These are phyloP conservation scores for Rhodocollybia butyracea DNA, from an alignment of 768 basidiomycete species.

Conservation along the genomic window DNA sequence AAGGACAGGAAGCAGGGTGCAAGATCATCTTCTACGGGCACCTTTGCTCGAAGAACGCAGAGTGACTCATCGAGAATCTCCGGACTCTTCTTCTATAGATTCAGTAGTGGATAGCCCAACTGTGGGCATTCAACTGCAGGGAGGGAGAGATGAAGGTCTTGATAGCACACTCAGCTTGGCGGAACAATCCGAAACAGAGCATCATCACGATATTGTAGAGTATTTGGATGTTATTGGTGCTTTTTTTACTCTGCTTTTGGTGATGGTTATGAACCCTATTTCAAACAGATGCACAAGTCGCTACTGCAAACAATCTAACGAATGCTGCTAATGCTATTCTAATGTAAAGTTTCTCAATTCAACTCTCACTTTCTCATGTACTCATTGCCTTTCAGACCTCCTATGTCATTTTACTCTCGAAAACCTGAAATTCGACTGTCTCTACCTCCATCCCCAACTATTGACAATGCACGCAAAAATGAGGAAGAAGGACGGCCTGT, in stretches of 20 bases:
- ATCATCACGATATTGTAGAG: conserved; percentile 80
- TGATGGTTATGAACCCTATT: conserved; percentile 6
- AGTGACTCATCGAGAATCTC: no score
- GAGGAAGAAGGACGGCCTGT: conserved; percentile 21
- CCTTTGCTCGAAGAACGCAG: background rate
- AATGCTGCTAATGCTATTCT: conserved; percentile 80
- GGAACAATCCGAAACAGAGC: conserved; percentile 28
- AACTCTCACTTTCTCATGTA: background rate
- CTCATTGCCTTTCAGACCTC: conserved; percentile 45
- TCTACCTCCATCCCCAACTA: conserved; percentile 19
- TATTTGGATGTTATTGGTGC: conserved; percentile 78
- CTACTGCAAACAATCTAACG: conserved; percentile 70
- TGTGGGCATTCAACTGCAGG: conserved; percentile 34
- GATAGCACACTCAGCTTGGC: conserved; percentile 44
- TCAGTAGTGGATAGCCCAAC: conserved; percentile 33
- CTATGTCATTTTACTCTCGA: conserved; percentile 63
- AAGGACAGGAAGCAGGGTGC: conserved; percentile 29
- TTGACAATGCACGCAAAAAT: conserved; percentile 27
- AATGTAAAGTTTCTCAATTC: conserved; percentile 38
- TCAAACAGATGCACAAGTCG: conserved; percentile 72
- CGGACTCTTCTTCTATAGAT: conserved; percentile 9
- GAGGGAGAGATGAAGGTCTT: conserved; percentile 30
- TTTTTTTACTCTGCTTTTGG: conserved; percentile 9
- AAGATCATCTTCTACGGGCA: conserved; percentile 24
- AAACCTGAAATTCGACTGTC: conserved; percentile 65